Percentiles rank a stretch among this genome's conserved stretches.
Evolutionary conservation across 805 yeast genomes (phyloP).

Genomic region (Teunomyces pallodes): DNA sequence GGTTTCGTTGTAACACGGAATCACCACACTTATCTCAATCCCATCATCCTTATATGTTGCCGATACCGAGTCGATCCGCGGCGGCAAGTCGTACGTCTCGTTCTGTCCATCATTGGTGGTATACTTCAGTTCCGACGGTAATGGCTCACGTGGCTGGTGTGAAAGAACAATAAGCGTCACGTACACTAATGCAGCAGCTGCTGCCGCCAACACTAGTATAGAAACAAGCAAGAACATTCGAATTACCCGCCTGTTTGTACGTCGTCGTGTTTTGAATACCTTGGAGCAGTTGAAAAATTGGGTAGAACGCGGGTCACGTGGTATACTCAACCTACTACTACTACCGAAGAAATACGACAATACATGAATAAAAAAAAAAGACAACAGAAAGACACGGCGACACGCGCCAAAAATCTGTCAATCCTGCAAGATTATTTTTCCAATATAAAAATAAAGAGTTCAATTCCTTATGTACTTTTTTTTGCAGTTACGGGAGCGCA

Average conservation of each 20-base stretch:
- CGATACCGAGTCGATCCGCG: slow-evolving; percentile 24
- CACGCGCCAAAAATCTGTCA: not conserved
- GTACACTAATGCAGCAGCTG: slow-evolving; percentile 26
- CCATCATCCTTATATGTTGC: slow-evolving; percentile 22
- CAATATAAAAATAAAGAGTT: too few relatives aligned
- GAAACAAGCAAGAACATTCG: not conserved
- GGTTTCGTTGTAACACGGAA: slow-evolving; percentile 93
- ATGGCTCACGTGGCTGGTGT: slow-evolving; percentile 60
- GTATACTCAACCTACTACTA: not conserved
- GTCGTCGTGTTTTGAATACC: not conserved
- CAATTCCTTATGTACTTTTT: not conserved
- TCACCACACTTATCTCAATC: slow-evolving; percentile 68
- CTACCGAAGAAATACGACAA: too few relatives aligned
- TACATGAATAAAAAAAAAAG: too few relatives aligned
- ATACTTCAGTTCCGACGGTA: slow-evolving; percentile 52
- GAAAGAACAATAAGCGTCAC: slow-evolving; percentile 47
- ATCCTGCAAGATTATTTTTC: not conserved
- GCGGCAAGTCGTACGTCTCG: slow-evolving; percentile 30
- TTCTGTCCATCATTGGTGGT: slow-evolving; percentile 43
- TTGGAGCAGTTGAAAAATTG: not conserved
- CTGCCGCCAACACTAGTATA: slow-evolving; percentile 3
- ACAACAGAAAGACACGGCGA: not conserved
- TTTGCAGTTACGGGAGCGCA: slow-evolving; percentile 17
- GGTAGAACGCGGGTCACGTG: not conserved
- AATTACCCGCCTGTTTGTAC: not conserved